phyloP scores from a whole-genome alignment of 495 filamentous ascomycete genomes.

The Hyaloscypha finlandica region DNA sequence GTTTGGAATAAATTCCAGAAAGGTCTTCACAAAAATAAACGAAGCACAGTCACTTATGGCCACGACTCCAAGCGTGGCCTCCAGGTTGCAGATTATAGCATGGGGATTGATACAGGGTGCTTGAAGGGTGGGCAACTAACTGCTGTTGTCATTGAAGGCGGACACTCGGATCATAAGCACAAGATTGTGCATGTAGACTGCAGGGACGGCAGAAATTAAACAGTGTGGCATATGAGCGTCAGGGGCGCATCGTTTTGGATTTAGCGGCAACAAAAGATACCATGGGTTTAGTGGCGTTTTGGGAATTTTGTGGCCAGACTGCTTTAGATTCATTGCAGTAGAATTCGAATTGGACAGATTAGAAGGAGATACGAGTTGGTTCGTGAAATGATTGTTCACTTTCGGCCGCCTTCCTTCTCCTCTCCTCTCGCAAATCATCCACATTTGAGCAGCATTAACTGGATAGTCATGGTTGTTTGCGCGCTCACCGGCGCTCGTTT shows the following conservation, averaged over 20 bases:
- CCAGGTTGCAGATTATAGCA: slow-evolving; percentile 67
- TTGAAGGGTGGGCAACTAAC: slow-evolving; percentile 72
- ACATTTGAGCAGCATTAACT: too few species aligned
- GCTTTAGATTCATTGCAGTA: neutral
- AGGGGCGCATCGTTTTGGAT: neutral
- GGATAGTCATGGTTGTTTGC: too few species aligned
- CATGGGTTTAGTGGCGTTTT: neutral
- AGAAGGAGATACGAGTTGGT: too few species aligned
- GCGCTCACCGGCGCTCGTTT: too few species aligned
- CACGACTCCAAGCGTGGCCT: slow-evolving; percentile 79
- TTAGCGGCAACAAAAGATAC: slow-evolving; percentile 4
- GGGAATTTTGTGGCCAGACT: neutral
- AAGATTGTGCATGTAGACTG: slow-evolving; percentile 33
- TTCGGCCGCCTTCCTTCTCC: too few species aligned
- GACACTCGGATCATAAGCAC: slow-evolving; percentile 27
- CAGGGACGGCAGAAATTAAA: slow-evolving; percentile 28
- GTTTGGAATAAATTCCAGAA: slow-evolving; percentile 62
- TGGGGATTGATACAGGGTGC: slow-evolving; percentile 84
- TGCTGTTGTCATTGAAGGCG: slow-evolving; percentile 68
- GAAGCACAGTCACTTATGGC: slow-evolving; percentile 72
- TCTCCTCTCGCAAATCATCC: too few species aligned
- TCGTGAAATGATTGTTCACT: too few species aligned
- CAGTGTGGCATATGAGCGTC: neutral
- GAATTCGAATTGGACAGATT: neutral
- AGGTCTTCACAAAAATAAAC: slow-evolving; percentile 25